phyloP scores from a whole-genome alignment of 495 filamentous ascomycete genomes.

The Neurospora pannonica region DNA sequence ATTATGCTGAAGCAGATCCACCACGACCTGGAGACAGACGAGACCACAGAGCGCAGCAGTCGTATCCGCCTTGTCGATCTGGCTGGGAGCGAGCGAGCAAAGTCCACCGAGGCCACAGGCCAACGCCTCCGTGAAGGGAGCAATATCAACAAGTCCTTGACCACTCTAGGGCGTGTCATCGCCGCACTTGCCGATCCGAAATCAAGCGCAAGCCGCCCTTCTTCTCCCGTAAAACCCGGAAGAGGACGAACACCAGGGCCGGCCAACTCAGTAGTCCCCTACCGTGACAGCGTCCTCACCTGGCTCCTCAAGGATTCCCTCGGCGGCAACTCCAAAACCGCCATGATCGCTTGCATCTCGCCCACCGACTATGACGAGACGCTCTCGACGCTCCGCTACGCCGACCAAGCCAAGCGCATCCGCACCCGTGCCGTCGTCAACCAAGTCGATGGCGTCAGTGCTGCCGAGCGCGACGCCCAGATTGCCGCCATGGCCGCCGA shows the following conservation, averaged over 20 bases:
- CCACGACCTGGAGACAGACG: conserved; percentile 87
- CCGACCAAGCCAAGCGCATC: conserved; percentile 95
- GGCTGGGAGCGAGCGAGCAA: conserved; percentile 89
- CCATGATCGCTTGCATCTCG: conserved; percentile 97
- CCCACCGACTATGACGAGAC: conserved; percentile 97
- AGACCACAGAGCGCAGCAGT: conserved; percentile 87
- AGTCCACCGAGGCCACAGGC: conserved; percentile 90
- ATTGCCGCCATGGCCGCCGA: conserved; percentile 90
- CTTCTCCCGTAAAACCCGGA: background rate
- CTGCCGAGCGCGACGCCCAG: conserved; percentile 85
- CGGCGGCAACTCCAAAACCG: conserved; percentile 93
- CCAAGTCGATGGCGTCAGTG: conserved; percentile 69
- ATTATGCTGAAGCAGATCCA: conserved; percentile 92
- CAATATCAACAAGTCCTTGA: conserved; percentile 98
- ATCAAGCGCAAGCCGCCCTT: conserved; percentile 28
- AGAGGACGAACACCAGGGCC: conserved; percentile 11
- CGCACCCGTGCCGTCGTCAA: conserved; percentile 95
- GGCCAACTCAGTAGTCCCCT: conserved; percentile 67
- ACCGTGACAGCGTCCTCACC: conserved; percentile 93
- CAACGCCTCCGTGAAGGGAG: conserved; percentile 83
- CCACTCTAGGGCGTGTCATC: conserved; percentile 91
- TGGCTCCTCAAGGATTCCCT: conserved; percentile 94
- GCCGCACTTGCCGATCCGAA: conserved; percentile 88
- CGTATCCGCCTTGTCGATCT: conserved; percentile 94
- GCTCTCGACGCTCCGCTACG: conserved; percentile 89